Conservation (phyloP, 441 rosid species). For the Manihot esculenta region DNA sequence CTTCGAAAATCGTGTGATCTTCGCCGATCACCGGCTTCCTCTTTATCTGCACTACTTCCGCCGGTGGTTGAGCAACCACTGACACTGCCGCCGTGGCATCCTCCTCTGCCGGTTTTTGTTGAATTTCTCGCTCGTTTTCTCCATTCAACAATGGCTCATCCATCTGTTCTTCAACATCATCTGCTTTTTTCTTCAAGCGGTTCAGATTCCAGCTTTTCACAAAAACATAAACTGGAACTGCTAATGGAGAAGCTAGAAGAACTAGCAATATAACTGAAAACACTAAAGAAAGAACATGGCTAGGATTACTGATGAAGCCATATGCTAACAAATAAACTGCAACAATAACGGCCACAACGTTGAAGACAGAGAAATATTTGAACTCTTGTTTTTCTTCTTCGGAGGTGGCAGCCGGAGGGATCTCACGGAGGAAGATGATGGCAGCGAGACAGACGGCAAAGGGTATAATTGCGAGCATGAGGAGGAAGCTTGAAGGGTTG, state of each 20-base stretch:
- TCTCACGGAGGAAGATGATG: conserved; percentile 65
- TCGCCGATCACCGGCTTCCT: conserved; percentile 65
- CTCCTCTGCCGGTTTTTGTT: conserved; percentile 11
- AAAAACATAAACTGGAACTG: conserved; percentile 45
- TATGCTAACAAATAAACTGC: conserved; percentile 59
- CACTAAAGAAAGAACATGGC: conserved; percentile 30
- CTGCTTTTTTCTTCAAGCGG: conserved; percentile 16
- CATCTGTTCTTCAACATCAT: conserved; percentile 55
- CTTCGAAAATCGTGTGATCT: conserved; percentile 74
- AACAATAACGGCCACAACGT: conserved; percentile 56
- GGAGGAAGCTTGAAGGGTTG: conserved; percentile 53
- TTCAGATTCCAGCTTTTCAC: conserved; percentile 28
- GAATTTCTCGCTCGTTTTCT: conserved; percentile 14
- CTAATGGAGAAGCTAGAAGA: conserved; percentile 58
- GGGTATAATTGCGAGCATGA: conserved; percentile 67
- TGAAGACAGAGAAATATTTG: conserved; percentile 55
- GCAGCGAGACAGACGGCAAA: conserved; percentile 68
- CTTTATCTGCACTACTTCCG: conserved; percentile 25
- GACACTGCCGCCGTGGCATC: conserved; percentile 17
- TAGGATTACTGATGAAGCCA: conserved; percentile 44
- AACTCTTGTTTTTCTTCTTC: conserved; percentile 56
- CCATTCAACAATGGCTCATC: conserved; percentile 46
- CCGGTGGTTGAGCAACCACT: conserved; percentile 1
- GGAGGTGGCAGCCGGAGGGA: conserved; percentile 40
- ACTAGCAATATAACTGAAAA: conserved; percentile 43